Evolutionary conservation across 1,139 yeast species (phyloP), one percentile per base, ranked within the genome.

Genomic region (Petasospora fabianii): DNA sequence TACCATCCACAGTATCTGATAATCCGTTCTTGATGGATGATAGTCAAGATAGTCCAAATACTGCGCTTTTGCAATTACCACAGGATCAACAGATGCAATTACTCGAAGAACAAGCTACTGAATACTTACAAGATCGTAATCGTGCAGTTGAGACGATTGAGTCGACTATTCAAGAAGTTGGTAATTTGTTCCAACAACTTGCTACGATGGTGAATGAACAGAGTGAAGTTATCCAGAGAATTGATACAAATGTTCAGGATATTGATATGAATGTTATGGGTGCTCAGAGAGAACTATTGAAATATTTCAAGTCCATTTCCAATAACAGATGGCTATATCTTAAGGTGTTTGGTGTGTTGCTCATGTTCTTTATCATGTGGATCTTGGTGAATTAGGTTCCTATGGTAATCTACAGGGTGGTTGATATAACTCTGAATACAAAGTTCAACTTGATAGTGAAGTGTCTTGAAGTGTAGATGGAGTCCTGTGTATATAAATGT

Each of bases 161-260:
- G 59, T 76, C 90, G 18, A 92, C 98, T 1, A 92, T 92, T 46
- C 94, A 90, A 56, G 98, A 92, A 62, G 95, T 92, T 32, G 99
- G 99, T 22, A 85, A 86, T 41, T 73, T 92, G 49, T 92, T 94
- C 65, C 94, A 86, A 53, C 98, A 92, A 62, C 71, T 92, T 54
- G 96, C 97, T 3, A 84, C 95, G 2, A 90, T 92, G 97, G 97
- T 92, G 11, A 90, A 87, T 46, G 98, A 94, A 61, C 99, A 92
- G 64, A 94, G 97, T 31, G 98, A 92, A 55, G 85, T 84, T 20
- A 92, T 92, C 42, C 98, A 92, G 61, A 72, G 97, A 56, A 92
- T 92, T 48, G 98, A 94, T 62, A 88, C 83, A 42, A 90, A 92
- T 58, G 95, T 95, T 5, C 97, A 90, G 52, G 97, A 94, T 55